Percentiles rank a stretch among this genome's conserved stretches.
Evolutionary conservation across 78 protist species (phyloP).

Genomic region (Neovahlkampfia damariscottae): DNA sequence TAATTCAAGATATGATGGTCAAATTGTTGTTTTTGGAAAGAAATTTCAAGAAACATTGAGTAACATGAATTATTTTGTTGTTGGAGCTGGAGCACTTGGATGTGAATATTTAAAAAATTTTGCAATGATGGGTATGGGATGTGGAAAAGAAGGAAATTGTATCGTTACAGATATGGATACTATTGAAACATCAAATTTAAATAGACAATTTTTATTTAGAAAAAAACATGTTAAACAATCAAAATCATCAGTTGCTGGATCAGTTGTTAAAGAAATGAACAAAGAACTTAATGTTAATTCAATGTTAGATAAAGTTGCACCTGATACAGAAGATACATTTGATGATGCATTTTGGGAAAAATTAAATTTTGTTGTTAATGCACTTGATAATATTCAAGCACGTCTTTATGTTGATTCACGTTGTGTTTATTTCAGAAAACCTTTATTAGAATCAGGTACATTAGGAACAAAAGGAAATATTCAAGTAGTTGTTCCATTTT

Average conservation of each 20-base stretch:
- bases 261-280: constrained; percentile 83
- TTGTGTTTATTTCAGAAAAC: constrained; percentile 71
- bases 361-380: constrained; percentile 77
- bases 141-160: constrained; percentile 38
- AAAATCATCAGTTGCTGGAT: constrained; percentile 85
- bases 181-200: constrained; percentile 87
- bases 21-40: constrained; percentile 27
- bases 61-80: constrained; percentile 34
- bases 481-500: constrained; percentile 86
- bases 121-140: constrained; percentile 83
- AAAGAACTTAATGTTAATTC: constrained; percentile 59
- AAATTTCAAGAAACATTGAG: constrained; percentile 10
- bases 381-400: constrained; percentile 91
- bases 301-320: constrained; percentile 22
- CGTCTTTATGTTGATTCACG: constrained; percentile 84
- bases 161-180: constrained; percentile 92
- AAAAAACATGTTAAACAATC: constrained; percentile 41
- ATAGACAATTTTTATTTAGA: constrained; percentile 94
- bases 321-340: constrained; percentile 41
- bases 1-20: constrained; percentile 43
- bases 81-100: constrained; percentile 99
- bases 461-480: constrained; percentile 90
- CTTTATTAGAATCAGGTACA: constrained; percentile 95
- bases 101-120: constrained; percentile 90
- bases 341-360: constrained; percentile 70